Percentiles rank a stretch among this genome's conserved stretches.
These are phyloP conservation scores for Prosopis cineraria DNA, from an alignment of 306 rosid species.

Conservation along the genomic window DNA sequence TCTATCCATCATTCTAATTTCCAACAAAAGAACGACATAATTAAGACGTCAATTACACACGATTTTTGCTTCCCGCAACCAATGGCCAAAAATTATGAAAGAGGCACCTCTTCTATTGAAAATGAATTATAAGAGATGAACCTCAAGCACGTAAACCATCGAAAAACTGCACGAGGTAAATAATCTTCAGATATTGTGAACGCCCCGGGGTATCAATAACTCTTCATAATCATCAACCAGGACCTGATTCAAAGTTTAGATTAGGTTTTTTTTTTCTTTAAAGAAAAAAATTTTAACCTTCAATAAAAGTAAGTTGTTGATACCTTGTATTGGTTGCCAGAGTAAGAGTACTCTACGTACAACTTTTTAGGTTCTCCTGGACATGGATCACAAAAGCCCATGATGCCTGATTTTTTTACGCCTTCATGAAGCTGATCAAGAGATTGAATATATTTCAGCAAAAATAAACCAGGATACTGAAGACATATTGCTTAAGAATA, in stretches of 20 bases:
- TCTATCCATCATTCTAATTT: background rate
- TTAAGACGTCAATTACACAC: background rate
- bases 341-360: slow-evolving; percentile 70
- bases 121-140: slow-evolving; percentile 26
- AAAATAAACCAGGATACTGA: slow-evolving; percentile 31
- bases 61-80: background rate
- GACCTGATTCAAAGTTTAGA: slow-evolving; percentile 53
- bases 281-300: background rate
- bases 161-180: slow-evolving; percentile 57
- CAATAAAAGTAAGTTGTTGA: slow-evolving; percentile 9
- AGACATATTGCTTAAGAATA: background rate
- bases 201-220: slow-evolving; percentile 65
- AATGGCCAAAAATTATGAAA: slow-evolving; percentile 30
- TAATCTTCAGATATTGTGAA: slow-evolving; percentile 55
- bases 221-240: slow-evolving; percentile 72
- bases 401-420: slow-evolving; percentile 91
- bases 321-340: slow-evolving; percentile 70
- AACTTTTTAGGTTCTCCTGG: slow-evolving; percentile 80
- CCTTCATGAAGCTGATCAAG: slow-evolving; percentile 85
- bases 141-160: slow-evolving; percentile 46
- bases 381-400: slow-evolving; percentile 95
- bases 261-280: slow-evolving; percentile 17
- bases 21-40: background rate
- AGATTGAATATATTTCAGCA: slow-evolving; percentile 23
- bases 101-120: slow-evolving; percentile 35